Evolutionary conservation across 768 basidiomycete genomes (phyloP).

Genomic region (Boletus reticulatus): DNA sequence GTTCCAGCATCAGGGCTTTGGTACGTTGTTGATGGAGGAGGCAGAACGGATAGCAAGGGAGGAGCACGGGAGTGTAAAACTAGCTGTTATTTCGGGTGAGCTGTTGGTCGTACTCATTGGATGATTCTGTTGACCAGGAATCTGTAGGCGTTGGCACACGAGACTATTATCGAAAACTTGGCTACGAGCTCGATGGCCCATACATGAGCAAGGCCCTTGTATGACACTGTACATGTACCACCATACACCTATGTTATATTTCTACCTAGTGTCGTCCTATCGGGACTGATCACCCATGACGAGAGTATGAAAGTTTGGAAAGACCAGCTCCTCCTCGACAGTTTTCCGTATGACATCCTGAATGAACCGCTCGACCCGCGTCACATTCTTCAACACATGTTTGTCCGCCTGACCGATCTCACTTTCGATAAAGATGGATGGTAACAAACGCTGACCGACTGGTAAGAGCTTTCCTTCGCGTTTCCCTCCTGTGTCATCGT

Average conservation of each 20-base stretch:
- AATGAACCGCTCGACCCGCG: conserved; percentile 92
- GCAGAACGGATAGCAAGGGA: conserved; percentile 97
- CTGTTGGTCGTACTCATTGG: neutral
- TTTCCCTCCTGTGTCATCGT: conserved; percentile 51
- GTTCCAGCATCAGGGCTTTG: conserved; percentile 97
- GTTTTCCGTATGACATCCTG: conserved; percentile 95
- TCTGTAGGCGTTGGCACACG: conserved; percentile 86
- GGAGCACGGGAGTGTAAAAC: conserved; percentile 92
- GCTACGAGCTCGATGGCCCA: conserved; percentile 93
- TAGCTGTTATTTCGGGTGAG: conserved; percentile 95
- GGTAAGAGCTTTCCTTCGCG: conserved; percentile 66
- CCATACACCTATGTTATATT: conserved; percentile 11
- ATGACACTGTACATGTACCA: conserved; percentile 22
- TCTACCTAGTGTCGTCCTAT: conserved; percentile 1
- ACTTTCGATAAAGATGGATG: conserved; percentile 88
- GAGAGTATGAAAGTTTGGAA: conserved; percentile 91
- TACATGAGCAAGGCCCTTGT: conserved; percentile 92
- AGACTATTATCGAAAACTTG: conserved; percentile 93
- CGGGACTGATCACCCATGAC: conserved; percentile 44
- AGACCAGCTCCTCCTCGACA: conserved; percentile 92
- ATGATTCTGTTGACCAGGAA: neutral
- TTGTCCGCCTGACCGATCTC: conserved; percentile 96
- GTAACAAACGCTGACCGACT: conserved; percentile 79
- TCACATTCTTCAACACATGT: conserved; percentile 94
- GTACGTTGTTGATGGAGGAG: conserved; percentile 97